Evolutionary conservation across 176 grass and related monocot genomes (phyloP).

Genomic region (Aegilops tauschii): DNA sequence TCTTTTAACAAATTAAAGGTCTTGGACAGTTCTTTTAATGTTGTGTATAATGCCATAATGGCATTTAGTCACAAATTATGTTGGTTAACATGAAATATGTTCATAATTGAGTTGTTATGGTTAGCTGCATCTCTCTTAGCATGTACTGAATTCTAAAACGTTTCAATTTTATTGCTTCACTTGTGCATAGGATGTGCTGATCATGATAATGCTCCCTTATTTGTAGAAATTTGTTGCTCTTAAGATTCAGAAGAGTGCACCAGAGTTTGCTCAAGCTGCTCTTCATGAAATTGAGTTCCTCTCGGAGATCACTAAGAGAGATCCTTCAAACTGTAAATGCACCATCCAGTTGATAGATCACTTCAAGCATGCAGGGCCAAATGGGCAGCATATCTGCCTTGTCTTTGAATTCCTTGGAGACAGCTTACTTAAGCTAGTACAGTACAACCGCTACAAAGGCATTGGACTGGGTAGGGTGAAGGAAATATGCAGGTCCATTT

Average conservation of each 20-base stretch:
- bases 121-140: not conserved
- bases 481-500: constrained; percentile 82
- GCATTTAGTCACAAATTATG: not conserved
- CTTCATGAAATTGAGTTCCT: constrained; percentile 95
- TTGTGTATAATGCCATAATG: not conserved
- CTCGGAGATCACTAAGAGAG: constrained; percentile 62
- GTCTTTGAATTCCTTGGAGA: constrained; percentile 97
- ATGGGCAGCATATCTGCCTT: constrained; percentile 94
- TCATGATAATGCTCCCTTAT: constrained; percentile 20
- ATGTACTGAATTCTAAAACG: not conserved
- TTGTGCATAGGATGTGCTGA: not conserved
- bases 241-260: constrained; percentile 95
- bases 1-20: not conserved
- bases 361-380: constrained; percentile 87
- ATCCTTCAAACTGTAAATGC: constrained; percentile 72
- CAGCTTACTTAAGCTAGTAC: constrained; percentile 86
- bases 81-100: not conserved
- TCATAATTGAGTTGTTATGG: not conserved
- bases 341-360: constrained; percentile 86
- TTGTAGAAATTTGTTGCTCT: constrained; percentile 89
- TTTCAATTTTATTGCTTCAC: not conserved
- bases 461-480: constrained; percentile 69
- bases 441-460: constrained; percentile 92
- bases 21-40: constrained; percentile 16
- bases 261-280: constrained; percentile 91